Conservation (phyloP, 2,329 filamentous ascomycete species). For the Penicillium sclerotiorum region DNA sequence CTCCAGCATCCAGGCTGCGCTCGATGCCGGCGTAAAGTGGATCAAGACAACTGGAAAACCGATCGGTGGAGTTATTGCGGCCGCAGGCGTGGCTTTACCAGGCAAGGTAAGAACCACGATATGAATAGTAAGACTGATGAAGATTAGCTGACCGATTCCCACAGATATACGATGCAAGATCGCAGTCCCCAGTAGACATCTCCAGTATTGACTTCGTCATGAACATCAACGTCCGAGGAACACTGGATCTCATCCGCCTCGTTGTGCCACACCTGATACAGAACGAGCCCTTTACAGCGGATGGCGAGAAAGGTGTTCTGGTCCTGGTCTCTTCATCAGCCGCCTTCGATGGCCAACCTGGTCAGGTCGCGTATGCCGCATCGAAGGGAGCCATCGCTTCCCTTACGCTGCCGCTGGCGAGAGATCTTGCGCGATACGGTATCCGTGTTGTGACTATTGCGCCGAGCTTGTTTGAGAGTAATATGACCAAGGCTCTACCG, state of each 20-base stretch:
- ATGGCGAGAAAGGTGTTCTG: background rate
- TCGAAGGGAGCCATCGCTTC: background rate
- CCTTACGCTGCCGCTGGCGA: background rate
- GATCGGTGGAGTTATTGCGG: background rate
- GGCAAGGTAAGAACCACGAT: background rate
- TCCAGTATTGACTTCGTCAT: background rate
- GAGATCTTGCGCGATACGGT: background rate
- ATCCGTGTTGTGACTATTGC: background rate
- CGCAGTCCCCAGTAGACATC: background rate
- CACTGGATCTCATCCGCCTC: background rate
- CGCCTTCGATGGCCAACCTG: background rate
- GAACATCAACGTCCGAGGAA: background rate
- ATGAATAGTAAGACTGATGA: too few species aligned
- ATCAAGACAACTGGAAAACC: background rate
- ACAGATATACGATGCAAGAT: background rate
- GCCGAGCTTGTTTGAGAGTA: background rate
- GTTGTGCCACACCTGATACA: background rate
- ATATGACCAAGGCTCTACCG: background rate
- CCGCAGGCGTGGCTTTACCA: background rate
- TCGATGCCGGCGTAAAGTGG: background rate
- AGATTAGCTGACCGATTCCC: background rate
- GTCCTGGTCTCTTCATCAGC: background rate
- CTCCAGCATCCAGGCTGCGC: constrained; percentile 23
- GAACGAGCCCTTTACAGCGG: background rate
- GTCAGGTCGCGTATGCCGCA: background rate